Conservation (phyloP, 495 filamentous ascomycete genomes). For the Hypoxylon subgilvum region DNA sequence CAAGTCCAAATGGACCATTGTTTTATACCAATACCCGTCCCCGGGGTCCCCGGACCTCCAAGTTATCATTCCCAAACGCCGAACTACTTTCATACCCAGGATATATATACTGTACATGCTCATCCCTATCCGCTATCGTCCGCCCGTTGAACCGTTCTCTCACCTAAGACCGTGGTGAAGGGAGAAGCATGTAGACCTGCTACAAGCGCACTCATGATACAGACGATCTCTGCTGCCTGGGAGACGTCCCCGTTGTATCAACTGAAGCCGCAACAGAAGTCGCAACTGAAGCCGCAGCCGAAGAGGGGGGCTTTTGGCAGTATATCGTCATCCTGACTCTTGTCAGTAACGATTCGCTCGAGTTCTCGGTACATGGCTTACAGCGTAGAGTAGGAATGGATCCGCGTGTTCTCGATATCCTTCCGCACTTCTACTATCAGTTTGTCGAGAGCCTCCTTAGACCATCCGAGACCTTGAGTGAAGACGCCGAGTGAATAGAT, state of each 20-base stretch:
- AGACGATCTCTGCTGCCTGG: slow-evolving; percentile 11
- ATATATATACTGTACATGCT: too few species aligned
- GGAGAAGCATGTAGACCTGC: background rate
- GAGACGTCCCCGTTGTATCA: slow-evolving; percentile 4
- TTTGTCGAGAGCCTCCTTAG: slow-evolving; percentile 39
- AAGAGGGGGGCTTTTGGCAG: slow-evolving; percentile 19
- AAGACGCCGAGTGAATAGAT: slow-evolving; percentile 43
- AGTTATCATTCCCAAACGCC: too few species aligned
- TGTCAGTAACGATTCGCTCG: background rate
- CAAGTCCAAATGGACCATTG: too few species aligned
- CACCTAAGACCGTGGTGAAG: background rate
- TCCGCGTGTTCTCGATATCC: slow-evolving; percentile 39
- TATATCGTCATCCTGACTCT: slow-evolving; percentile 22
- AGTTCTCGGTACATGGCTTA: background rate
- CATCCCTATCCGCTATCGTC: background rate
- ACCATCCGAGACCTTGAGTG: slow-evolving; percentile 43
- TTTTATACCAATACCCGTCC: too few species aligned
- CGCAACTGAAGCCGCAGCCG: slow-evolving; percentile 14
- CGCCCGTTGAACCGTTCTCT: background rate
- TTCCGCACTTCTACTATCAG: slow-evolving; percentile 39
- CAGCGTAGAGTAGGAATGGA: slow-evolving; percentile 40
- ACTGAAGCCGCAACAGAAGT: slow-evolving; percentile 14
- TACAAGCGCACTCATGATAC: slow-evolving; percentile 3
- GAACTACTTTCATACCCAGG: background rate
- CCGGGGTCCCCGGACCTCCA: too few species aligned